Evolutionary conservation across 225 moss, liverwort and hornwort genomes (phyloP), one percentile per base, ranked within the genome.

Genomic region (Anthoceros angustus): DNA sequence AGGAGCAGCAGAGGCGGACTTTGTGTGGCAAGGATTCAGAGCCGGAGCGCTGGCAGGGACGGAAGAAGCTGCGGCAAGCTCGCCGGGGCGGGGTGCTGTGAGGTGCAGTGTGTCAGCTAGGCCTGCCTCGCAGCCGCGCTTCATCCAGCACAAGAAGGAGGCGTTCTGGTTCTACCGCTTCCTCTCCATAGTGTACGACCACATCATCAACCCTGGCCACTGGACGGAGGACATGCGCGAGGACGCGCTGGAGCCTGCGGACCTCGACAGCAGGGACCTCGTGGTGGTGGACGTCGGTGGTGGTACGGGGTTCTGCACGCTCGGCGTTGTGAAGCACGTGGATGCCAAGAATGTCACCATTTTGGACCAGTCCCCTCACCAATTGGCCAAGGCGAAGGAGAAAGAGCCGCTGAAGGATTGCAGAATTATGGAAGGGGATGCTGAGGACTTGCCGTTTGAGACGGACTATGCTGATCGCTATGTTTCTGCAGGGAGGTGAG

Each of bases 141-240:
- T 98, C 42, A 98, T 98, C 42, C 89, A 98, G 74, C 95, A 98
- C 70, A 98, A 98, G 84, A 86, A 98, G 75, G 95, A 98, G 66
- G 95, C 95, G 9, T 98, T 98, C 38, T 98, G 95, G 95, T 98
- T 98, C 60, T 98, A 98, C 78, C 73, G 95, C 63, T 98, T 98
- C 68, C 63, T 98, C 67, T 98, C 95, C 7, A 81, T 98, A 5
- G 92, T 98, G 48, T 98, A 98, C 42, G 95, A 98, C 75, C 92
- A 98, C 61, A 73, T 98, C 14, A 98, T 98, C 3, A 98, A 98
- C 74, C 95, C 95, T 38, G 95, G 95, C 10, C 92, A 98, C 73
- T 98, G 95, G 95, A 98, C 95, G 15, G 95, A 98, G 78, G 92
- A 98, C 70, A 98, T 98, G 95, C 81, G 95, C 8, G 86, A 87